A percentile compares a stretch with the other conserved stretches of the same genome.
phyloP scores from a whole-genome alignment of 805 yeast species.

The Monosporozyma aerobia region DNA sequence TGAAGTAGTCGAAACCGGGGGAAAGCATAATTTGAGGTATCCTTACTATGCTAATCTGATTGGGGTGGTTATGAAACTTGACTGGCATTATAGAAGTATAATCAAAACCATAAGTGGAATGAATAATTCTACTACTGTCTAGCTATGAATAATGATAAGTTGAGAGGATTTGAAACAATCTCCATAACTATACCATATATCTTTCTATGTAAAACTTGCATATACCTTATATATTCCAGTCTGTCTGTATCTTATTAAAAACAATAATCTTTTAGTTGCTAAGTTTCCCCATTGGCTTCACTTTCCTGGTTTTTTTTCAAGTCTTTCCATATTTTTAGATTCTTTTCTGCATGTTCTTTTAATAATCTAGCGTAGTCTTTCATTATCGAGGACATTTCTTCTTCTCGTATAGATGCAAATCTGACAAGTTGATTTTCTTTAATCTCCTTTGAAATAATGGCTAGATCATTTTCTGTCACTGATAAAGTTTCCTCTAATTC shows the following conservation, averaged over 20 bases:
- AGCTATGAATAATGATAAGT: not conserved
- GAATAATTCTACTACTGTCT: slow-evolving; percentile 34
- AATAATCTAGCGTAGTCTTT: slow-evolving; percentile 23
- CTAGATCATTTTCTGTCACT: slow-evolving; percentile 26
- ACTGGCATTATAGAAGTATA: slow-evolving; percentile 46
- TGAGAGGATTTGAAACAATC: not conserved
- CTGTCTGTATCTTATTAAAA: not conserved
- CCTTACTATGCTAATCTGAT: slow-evolving; percentile 73
- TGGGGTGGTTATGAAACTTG: slow-evolving; percentile 62
- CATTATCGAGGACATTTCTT: slow-evolving; percentile 18
- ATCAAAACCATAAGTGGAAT: slow-evolving; percentile 51
- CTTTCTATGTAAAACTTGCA: not conserved
- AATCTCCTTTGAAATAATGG: slow-evolving; percentile 24
- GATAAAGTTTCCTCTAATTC: slow-evolving; percentile 15
- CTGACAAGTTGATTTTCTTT: slow-evolving; percentile 27
- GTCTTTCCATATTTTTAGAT: slow-evolving; percentile 24
- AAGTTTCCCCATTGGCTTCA: not conserved
- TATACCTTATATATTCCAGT: not conserved
- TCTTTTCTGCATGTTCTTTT: slow-evolving; percentile 23
- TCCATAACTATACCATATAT: not conserved
- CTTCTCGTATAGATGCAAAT: slow-evolving; percentile 17
- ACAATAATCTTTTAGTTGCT: not conserved
- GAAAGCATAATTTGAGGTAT: slow-evolving; percentile 55
- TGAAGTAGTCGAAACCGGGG: slow-evolving; percentile 48
- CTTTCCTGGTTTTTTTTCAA: slow-evolving; percentile 8